Conservation (phyloP, 1,284 basidiomycete species). For the Agroathelia rolfsii region DNA sequence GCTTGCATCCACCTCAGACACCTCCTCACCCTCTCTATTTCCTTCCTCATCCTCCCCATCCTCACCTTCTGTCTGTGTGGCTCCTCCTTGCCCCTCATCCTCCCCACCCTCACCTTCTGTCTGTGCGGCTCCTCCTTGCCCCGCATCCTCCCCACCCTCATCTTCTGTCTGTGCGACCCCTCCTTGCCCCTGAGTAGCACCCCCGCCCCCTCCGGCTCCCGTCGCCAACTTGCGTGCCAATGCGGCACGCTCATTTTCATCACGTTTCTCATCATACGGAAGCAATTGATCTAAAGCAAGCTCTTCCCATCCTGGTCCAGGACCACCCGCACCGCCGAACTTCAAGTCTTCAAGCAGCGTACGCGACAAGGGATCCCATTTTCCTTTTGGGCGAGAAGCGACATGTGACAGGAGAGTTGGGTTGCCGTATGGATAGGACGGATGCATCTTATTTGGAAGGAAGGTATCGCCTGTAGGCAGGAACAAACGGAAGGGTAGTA, state of each 20-base stretch:
- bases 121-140: conserved; percentile 26
- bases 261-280: conserved; percentile 64
- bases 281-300: conserved; percentile 64
- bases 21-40: conserved; percentile 37
- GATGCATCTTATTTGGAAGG: conserved; percentile 75
- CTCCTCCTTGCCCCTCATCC: no score
- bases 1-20: conserved; percentile 35
- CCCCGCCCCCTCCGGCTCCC: conserved; percentile 33
- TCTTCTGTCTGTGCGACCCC: no score
- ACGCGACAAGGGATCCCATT: conserved; percentile 64
- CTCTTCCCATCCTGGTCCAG: conserved; percentile 68
- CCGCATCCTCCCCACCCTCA: conserved; percentile 18
- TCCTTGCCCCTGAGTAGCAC: conserved; percentile 17
- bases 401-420: conserved; percentile 72
- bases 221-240: conserved; percentile 78
- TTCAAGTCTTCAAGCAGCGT: conserved; percentile 78
- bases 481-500: conserved; percentile 4
- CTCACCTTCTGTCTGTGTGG: no score
- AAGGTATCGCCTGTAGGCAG: conserved; percentile 31
- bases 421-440: conserved; percentile 80
- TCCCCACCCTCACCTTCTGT: no score
- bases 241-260: conserved; percentile 58
- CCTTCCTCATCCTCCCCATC: conserved; percentile 41
- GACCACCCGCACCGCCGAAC: conserved; percentile 63
- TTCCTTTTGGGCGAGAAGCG: conserved; percentile 55